Base-by-base conservation (phyloP, 129 eudicot species). In the Flaveria brownii region DNA sequence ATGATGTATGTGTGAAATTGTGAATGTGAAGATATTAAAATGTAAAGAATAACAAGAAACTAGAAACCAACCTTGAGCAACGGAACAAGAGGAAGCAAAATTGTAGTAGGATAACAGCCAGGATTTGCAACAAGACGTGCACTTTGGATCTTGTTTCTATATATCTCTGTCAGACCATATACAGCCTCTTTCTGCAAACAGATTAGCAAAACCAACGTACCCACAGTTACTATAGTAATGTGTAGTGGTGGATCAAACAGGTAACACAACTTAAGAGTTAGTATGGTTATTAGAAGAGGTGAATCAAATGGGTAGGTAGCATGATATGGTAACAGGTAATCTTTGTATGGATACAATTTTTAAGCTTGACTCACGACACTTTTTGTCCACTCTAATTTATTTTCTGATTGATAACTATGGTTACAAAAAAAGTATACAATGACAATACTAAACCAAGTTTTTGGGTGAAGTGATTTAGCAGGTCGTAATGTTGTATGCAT, bases 71-170 rank as follows among this genome's bases (percentile, higher is more conserved):
- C 98, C 88, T 93, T 87, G 46, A 93, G 82, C 83, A 94, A 87
- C 43, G 99, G 99, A 68, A 94, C 59, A 67, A 94, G 96, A 72
- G 99, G 97, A 74, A 94, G 96, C 69, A 87, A 90, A 82, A 94
- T 72, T 61, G 97, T 89, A 41, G 99, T 91, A 60, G 99, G 99
- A 85, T 91, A 94, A 79, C 99, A 94, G 69, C 97, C 99, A 78
- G 99, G 99, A 82, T 95, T 95, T 47, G 99, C 99, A 72, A 95
- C 93, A 72, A 91, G 87, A 30, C 92, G 92, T 75, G 99, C 99
- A 66, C 71, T 71, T 78, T 84, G 86, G 54, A 95, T 91, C 76
- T 87, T 89, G 57, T 81, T 85, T 81, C 99, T 88, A 71, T 73
- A 78, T 71, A 91, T 86, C 82, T 95, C 99, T 3, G 96, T 94